Conservation (phyloP, 306 rosid genomes). For the Lathyrus tuberosus region DNA sequence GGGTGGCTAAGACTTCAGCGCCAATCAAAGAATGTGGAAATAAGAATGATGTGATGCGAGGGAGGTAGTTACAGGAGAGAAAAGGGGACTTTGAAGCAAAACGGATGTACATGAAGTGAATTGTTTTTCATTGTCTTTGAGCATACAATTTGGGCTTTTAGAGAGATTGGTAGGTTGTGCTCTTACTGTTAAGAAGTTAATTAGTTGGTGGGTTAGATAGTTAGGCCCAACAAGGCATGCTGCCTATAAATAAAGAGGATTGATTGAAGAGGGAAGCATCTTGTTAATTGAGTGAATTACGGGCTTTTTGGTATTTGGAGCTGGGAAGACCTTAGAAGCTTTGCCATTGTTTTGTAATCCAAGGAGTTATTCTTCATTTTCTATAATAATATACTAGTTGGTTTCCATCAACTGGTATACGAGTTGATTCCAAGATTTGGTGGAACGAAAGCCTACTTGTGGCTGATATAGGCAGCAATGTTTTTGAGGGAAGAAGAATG, state of each 20-base stretch:
- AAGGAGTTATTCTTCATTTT: background rate
- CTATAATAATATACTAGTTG: background rate
- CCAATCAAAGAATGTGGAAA: too few species aligned
- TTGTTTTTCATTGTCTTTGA: too few species aligned
- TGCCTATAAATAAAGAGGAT: background rate
- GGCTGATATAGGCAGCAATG: background rate
- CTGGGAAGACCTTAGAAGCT: background rate
- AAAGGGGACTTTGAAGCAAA: too few species aligned
- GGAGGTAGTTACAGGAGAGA: too few species aligned
- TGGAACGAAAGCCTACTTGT: background rate
- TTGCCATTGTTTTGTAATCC: background rate
- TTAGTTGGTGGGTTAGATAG: background rate
- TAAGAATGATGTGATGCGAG: too few species aligned
- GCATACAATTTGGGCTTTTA: background rate
- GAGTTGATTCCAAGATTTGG: background rate
- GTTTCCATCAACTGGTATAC: background rate
- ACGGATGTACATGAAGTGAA: too few species aligned
- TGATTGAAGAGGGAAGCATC: background rate
- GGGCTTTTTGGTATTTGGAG: background rate
- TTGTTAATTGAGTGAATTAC: background rate
- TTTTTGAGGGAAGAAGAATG: background rate
- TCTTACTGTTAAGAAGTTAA: background rate
- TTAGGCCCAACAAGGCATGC: background rate
- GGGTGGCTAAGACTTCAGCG: too few species aligned
- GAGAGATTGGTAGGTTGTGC: background rate